Evolutionary conservation across 805 yeast genomes (phyloP).

Genomic region (Candida takata): DNA sequence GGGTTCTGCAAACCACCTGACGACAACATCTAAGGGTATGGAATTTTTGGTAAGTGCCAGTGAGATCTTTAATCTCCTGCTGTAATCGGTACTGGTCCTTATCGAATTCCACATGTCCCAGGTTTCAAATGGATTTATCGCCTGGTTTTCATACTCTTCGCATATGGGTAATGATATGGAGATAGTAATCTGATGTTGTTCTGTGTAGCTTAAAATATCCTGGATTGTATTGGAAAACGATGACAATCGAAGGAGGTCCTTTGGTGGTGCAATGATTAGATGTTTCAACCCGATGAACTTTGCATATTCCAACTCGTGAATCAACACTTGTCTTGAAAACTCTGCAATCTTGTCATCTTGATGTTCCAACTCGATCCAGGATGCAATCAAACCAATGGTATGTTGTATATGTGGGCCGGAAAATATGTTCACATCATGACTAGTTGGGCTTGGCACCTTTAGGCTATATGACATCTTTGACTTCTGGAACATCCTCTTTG

Average conservation of each 20-base stretch:
- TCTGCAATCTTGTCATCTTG: conserved; percentile 41
- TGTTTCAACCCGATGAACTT: conserved; percentile 49
- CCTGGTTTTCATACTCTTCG: conserved; percentile 30
- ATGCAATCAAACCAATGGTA: conserved; percentile 51
- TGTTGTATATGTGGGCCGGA: conserved; percentile 35
- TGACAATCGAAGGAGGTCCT: conserved; percentile 44
- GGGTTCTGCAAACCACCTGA: conserved; percentile 67
- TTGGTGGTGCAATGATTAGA: conserved; percentile 59
- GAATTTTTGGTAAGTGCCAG: conserved; percentile 62
- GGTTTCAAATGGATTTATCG: conserved; percentile 37
- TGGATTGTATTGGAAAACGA: conserved; percentile 39
- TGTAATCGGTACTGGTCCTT: conserved; percentile 47
- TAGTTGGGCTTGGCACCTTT: conserved; percentile 34
- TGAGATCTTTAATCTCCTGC: conserved; percentile 57
- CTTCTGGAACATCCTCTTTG: conserved; percentile 31
- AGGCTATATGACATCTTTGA: conserved; percentile 23
- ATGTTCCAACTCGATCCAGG: conserved; percentile 67
- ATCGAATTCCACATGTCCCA: conserved; percentile 76
- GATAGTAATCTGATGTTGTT: conserved; percentile 23
- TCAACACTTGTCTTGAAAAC: conserved; percentile 49
- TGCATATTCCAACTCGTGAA: conserved; percentile 53
- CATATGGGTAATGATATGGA: conserved; percentile 44
- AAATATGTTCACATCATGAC: conserved; percentile 35
- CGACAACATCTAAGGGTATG: conserved; percentile 43
- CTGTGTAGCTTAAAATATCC: conserved; percentile 26